Base-by-base conservation (phyloP, 2,329 filamentous ascomycete species). In the Fusarium torulosum region DNA sequence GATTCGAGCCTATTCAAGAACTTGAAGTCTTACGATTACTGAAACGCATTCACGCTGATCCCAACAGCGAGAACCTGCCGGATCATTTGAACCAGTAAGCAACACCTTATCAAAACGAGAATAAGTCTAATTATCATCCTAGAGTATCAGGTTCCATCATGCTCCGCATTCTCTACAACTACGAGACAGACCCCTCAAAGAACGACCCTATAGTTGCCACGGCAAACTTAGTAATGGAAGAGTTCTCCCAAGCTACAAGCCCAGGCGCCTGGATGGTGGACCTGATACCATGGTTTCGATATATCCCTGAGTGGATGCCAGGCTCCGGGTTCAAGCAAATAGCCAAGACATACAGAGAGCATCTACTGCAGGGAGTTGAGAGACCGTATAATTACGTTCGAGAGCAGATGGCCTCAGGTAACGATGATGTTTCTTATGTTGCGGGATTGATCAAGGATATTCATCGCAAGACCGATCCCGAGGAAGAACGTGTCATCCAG, bases 111-210 rank as follows among this genome's bases (percentile, higher is more conserved):
- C 0, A 0, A 5, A 7, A 4, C 0, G 1, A 0, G 5, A 4
- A 3, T 4, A 20, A 3, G 11, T 7, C 42, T 64, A 5, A 64
- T 23, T 3, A 2, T 5, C 3, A 0, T 3, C 1, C 0, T 0
- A 65, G 62, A 20, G 29, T 31, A 7, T 43, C 60, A 2, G 62
- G 62, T 0, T 65, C 62, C 0, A 65, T 65, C 17, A 65, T 65
- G 60, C 53, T 65, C 6, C 53, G 43, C 1, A 59, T 65, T 4
- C 42, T 65, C 0, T 65, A 65, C 17, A 60, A 59, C 7, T 65
- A 65, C 10, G 21, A 49, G 4, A 60, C 53, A 7, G 43, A 59
- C 11, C 10, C 40, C 2, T 9, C 3, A 0, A 38, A 20, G 15
- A 65, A 17, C 10, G 60, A 65, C 4, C 29, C 21, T 2, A 59